Conservation (phyloP, 1,139 yeast genomes). For the Keqinozyma sinolaborantium region DNA sequence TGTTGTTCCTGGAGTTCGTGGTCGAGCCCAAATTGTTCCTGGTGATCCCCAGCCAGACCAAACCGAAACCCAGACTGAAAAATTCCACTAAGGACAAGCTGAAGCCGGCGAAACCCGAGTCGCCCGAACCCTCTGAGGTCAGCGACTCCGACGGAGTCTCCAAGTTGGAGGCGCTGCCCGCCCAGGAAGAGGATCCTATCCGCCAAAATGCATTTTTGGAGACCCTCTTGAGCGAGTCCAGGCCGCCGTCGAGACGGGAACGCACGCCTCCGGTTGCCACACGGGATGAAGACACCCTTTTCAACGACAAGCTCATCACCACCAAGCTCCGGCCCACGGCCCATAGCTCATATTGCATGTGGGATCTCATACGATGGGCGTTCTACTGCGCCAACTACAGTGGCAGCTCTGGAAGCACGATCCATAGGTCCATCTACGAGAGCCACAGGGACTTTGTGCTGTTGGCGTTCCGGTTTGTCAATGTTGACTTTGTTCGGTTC, state of each 20-base stretch:
- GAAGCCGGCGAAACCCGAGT: too few species aligned
- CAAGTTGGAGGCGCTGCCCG: too few species aligned
- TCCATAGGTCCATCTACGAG: not conserved
- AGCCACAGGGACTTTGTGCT: not conserved
- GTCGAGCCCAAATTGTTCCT: not conserved
- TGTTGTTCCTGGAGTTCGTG: not conserved
- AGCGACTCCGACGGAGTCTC: too few species aligned
- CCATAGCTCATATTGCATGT: conserved; percentile 19
- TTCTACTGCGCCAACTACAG: conserved; percentile 27
- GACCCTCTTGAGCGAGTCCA: not conserved
- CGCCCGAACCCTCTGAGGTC: too few species aligned
- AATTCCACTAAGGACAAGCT: too few species aligned
- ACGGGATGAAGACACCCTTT: conserved; percentile 10
- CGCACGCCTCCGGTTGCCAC: not conserved
- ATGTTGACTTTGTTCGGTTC: not conserved
- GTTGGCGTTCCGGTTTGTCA: not conserved
- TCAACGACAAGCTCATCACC: conserved; percentile 28
- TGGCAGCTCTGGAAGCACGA: not conserved
- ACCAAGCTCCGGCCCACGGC: conserved; percentile 18
- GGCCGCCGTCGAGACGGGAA: not conserved
- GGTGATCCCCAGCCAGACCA: not conserved
- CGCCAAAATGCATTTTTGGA: not conserved
- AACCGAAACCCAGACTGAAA: too few species aligned
- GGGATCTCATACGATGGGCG: conserved; percentile 34
- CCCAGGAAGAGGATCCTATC: too few species aligned